Percentiles rank a stretch among this genome's conserved stretches.
Evolutionary conservation across 495 filamentous ascomycete genomes (phyloP).

Genomic region (Neurospora pannonica): DNA sequence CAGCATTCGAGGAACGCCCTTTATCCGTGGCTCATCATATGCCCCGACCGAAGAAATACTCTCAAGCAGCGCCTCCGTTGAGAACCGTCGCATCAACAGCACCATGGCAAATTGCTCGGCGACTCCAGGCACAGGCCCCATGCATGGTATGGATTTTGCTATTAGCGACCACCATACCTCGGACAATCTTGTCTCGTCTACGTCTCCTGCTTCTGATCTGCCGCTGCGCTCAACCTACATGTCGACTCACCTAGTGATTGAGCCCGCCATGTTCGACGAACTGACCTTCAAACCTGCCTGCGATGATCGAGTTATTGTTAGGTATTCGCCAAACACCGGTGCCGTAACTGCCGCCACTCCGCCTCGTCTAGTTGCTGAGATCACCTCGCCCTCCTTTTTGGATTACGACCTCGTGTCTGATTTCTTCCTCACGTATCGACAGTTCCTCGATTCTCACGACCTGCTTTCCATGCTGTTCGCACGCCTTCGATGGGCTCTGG

Average conservation of each 20-base stretch:
- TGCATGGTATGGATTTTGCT: background rate
- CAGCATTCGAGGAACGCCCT: slow-evolving; percentile 65
- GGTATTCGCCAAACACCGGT: slow-evolving; percentile 60
- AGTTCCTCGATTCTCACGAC: slow-evolving; percentile 66
- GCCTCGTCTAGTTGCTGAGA: slow-evolving; percentile 88
- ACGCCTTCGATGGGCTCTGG: slow-evolving; percentile 79
- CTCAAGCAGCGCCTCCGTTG: slow-evolving; percentile 35
- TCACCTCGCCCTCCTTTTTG: slow-evolving; percentile 89
- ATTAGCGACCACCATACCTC: background rate
- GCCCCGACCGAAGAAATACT: slow-evolving; percentile 43
- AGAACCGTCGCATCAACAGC: slow-evolving; percentile 7
- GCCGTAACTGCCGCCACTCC: slow-evolving; percentile 86
- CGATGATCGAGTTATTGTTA: slow-evolving; percentile 76
- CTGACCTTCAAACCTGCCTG: slow-evolving; percentile 59
- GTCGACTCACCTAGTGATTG: slow-evolving; percentile 38
- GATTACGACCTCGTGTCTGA: slow-evolving; percentile 97
- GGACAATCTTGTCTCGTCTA: background rate
- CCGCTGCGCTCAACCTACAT: slow-evolving; percentile 30
- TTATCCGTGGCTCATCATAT: slow-evolving; percentile 67
- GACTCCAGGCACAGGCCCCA: background rate
- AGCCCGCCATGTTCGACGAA: slow-evolving; percentile 64
- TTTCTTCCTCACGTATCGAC: slow-evolving; percentile 93
- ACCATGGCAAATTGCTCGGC: background rate
- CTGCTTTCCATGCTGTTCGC: slow-evolving; percentile 76
- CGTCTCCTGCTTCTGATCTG: slow-evolving; percentile 13